phyloP scores from a whole-genome alignment of 192 early-diverging fungal genomes.

The Mortierella claussenii region DNA sequence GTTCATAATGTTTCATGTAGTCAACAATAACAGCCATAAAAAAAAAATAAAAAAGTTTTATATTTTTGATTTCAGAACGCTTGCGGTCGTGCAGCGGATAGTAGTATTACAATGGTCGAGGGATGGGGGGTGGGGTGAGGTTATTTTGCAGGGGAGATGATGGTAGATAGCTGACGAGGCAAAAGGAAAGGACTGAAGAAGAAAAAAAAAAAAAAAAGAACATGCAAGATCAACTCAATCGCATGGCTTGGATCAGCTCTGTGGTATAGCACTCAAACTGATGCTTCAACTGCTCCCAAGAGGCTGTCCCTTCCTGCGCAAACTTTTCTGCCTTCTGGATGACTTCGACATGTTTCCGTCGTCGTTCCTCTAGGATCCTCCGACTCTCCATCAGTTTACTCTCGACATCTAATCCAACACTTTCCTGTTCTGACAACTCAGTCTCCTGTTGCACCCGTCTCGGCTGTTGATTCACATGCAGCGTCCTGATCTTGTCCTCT shows the following conservation, averaged over 20 bases:
- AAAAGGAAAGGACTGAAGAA: not conserved
- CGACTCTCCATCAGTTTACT: conserved; percentile 11
- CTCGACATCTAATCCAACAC: not conserved
- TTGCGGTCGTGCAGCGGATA: too few relatives aligned
- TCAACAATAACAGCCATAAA: not conserved
- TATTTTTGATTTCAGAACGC: too few relatives aligned
- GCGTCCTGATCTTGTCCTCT: conserved; percentile 17
- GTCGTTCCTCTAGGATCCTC: conserved; percentile 8
- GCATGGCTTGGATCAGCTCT: conserved; percentile 26
- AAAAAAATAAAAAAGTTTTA: not conserved
- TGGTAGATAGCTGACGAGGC: too few relatives aligned
- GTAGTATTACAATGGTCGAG: too few relatives aligned
- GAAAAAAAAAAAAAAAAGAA: not conserved
- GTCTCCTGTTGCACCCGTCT: conserved; percentile 16
- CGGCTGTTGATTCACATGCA: conserved; percentile 9
- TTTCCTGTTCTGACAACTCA: conserved; percentile 7
- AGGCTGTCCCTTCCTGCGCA: conserved; percentile 14
- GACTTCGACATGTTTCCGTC: conserved; percentile 10
- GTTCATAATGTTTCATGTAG: not conserved
- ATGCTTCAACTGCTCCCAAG: conserved; percentile 39
- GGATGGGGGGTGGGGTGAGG: too few relatives aligned
- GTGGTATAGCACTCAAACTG: conserved; percentile 23
- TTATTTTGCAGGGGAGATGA: too few relatives aligned
- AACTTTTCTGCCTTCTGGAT: conserved; percentile 21
- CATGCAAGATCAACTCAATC: not conserved